Evolutionary conservation across 2,329 filamentous ascomycete genomes (phyloP).

Genomic region (Pseudocercospora eumusae): DNA sequence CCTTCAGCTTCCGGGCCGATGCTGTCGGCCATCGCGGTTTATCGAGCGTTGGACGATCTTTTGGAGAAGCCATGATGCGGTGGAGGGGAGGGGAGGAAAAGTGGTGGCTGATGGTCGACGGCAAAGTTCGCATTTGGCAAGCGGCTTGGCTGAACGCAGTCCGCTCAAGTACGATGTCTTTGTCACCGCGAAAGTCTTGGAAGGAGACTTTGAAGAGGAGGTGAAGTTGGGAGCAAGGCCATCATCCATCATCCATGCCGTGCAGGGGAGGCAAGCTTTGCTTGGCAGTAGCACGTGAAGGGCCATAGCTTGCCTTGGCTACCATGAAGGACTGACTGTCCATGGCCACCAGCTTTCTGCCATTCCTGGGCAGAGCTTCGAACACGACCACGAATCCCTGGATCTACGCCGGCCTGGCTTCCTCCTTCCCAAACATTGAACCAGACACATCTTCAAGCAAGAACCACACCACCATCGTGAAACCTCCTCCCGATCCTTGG

Average conservation of each 20-base stretch:
- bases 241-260: too few relatives aligned
- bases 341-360: too few relatives aligned
- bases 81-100: neutral
- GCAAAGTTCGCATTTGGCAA: neutral
- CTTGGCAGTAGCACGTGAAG: too few relatives aligned
- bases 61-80: neutral
- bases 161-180: too few relatives aligned
- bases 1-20: neutral
- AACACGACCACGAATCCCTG: conserved; percentile 41
- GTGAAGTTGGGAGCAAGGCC: too few relatives aligned
- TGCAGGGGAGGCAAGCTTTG: too few relatives aligned
- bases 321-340: too few relatives aligned
- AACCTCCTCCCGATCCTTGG: conserved; percentile 43
- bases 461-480: conserved; percentile 1
- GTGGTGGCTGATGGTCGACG: neutral
- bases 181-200: too few relatives aligned
- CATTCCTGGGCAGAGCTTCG: neutral
- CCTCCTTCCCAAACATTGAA: conserved; percentile 58
- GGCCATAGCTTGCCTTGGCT: too few relatives aligned
- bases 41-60: neutral
- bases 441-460: conserved; percentile 46
- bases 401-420: conserved; percentile 58
- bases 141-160: neutral
- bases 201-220: too few relatives aligned
- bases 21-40: conserved; percentile 2